Conservation (phyloP, 108 stramenopile genomes). For the Chaetoceros tenuissimus region DNA sequence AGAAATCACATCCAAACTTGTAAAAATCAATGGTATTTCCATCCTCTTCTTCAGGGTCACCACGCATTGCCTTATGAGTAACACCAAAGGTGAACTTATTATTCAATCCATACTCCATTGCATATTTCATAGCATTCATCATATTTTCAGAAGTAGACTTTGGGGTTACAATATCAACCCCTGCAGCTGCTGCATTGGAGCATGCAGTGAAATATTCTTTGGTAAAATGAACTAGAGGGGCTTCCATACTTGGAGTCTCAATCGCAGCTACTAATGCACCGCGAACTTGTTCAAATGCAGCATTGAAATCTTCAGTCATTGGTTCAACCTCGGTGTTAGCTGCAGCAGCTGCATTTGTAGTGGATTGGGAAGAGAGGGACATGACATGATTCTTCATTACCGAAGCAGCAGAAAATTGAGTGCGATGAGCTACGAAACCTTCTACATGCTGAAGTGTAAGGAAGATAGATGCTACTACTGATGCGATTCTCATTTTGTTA, state of each 20-base stretch:
- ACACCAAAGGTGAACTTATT: slow-evolving; percentile 61
- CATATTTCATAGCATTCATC: slow-evolving; percentile 46
- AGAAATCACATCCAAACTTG: slow-evolving; percentile 84
- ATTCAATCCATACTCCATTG: slow-evolving; percentile 54
- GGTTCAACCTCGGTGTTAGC: not conserved
- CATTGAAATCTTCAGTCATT: slow-evolving; percentile 37
- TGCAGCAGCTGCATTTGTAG: not conserved
- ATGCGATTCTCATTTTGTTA: no score
- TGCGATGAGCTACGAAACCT: not conserved
- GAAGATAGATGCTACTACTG: no score
- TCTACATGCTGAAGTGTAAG: not conserved
- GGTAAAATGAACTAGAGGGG: slow-evolving; percentile 51
- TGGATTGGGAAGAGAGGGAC: not conserved
- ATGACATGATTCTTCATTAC: no score
- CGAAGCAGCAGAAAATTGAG: no score
- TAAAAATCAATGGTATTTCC: slow-evolving; percentile 73
- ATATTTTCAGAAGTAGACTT: slow-evolving; percentile 39
- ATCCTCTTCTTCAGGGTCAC: slow-evolving; percentile 26
- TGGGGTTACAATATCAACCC: slow-evolving; percentile 18
- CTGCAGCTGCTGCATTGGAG: slow-evolving; percentile 20
- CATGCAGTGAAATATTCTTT: slow-evolving; percentile 64
- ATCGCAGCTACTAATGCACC: slow-evolving; percentile 24
- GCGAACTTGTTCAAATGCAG: slow-evolving; percentile 29
- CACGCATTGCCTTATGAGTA: slow-evolving; percentile 64
- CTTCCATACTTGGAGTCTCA: slow-evolving; percentile 20